Conservation (phyloP, 768 basidiomycete genomes). For the Myochromella boudieri region DNA sequence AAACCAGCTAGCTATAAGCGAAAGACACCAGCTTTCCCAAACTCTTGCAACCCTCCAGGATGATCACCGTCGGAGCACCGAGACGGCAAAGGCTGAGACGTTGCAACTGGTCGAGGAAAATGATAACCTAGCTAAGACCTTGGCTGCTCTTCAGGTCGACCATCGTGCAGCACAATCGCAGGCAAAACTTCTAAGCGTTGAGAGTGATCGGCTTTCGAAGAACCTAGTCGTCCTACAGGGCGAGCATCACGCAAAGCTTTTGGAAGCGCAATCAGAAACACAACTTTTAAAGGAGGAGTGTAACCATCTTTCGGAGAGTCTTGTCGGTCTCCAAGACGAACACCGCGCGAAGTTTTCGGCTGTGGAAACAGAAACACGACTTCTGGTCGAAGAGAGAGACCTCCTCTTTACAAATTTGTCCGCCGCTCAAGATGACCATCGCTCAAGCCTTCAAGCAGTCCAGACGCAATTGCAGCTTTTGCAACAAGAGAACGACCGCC, state of each 20-base stretch:
- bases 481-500: constrained; percentile 45
- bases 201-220: constrained; percentile 8
- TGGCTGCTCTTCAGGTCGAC: constrained; percentile 2
- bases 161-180: constrained; percentile 9
- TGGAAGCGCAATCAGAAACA: constrained; percentile 2
- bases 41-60: constrained; percentile 6
- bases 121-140: constrained; percentile 2
- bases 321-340: no score
- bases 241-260: constrained; percentile 4
- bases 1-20: constrained; percentile 5
- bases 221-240: constrained; percentile 5
- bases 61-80: constrained; percentile 5
- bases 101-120: constrained; percentile 8
- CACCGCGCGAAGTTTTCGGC: no score
- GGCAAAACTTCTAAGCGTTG: constrained; percentile 5
- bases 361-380: no score
- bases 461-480: constrained; percentile 20
- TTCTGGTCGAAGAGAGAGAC: constrained; percentile 3
- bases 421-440: constrained; percentile 6
- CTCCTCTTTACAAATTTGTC: constrained; percentile 2
- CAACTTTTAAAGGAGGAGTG: constrained; percentile 5
- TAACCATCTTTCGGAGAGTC: no score
- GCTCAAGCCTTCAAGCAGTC: constrained; percentile 2
- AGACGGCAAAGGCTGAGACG: constrained; percentile 1
- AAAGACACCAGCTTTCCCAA: constrained; percentile 5